A percentile compares a stretch with the other conserved stretches of the same genome.
phyloP scores from a whole-genome alignment of 176 grass and related monocot genomes.

The Carex kokanica region DNA sequence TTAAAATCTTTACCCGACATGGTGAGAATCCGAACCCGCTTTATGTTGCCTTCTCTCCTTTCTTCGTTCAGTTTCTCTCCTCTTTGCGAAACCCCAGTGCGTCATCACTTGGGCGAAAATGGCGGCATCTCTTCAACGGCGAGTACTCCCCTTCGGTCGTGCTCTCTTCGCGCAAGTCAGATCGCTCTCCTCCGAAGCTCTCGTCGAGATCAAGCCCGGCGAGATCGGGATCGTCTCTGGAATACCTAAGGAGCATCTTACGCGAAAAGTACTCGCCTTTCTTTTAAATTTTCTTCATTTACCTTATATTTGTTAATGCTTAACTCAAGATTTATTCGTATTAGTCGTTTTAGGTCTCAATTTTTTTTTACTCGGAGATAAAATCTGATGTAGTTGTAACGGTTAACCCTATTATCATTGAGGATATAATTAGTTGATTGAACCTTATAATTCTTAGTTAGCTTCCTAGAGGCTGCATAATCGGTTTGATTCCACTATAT shows the following conservation, averaged over 20 bases:
- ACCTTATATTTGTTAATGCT: background rate
- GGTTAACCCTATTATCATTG: background rate
- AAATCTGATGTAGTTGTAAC: background rate
- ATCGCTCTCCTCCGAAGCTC: constrained; percentile 59
- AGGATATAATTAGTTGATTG: constrained; percentile 3
- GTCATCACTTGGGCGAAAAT: constrained; percentile 34
- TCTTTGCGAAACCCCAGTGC: background rate
- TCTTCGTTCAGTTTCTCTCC: background rate
- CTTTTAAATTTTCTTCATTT: background rate
- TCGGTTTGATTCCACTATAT: constrained; percentile 1
- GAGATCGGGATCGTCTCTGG: constrained; percentile 96
- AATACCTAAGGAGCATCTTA: constrained; percentile 82
- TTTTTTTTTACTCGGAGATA: background rate
- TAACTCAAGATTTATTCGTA: background rate
- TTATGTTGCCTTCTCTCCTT: background rate
- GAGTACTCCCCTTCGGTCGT: constrained; percentile 46
- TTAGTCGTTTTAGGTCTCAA: background rate
- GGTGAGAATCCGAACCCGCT: background rate
- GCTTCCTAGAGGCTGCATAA: background rate
- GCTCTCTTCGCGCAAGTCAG: constrained; percentile 34
- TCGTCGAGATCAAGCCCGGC: constrained; percentile 74
- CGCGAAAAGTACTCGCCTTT: constrained; percentile 43
- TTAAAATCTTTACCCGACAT: no score
- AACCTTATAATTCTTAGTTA: background rate
- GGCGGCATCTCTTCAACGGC: constrained; percentile 63